Percentiles rank a stretch among this genome's conserved stretches.
Evolutionary conservation across 495 filamentous ascomycete species (phyloP).

Genomic region (Acidiella bohemica): DNA sequence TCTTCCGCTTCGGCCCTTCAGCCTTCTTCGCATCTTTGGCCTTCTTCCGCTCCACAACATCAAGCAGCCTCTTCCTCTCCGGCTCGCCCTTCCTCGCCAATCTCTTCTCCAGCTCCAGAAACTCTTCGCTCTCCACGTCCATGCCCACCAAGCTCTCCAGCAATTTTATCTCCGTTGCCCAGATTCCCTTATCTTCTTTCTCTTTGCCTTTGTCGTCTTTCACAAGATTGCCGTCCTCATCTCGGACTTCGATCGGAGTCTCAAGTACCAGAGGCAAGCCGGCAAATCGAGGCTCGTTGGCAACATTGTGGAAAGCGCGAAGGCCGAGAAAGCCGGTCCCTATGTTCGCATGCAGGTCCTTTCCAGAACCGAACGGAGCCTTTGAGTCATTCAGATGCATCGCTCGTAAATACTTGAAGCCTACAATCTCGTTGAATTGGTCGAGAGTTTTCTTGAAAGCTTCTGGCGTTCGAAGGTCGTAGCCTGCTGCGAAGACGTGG

Average conservation of each 20-base stretch:
- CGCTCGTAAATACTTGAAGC: conserved; percentile 64
- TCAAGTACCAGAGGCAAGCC: conserved; percentile 84
- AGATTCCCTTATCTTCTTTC: conserved; percentile 48
- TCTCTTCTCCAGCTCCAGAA: conserved; percentile 46
- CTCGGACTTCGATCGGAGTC: conserved; percentile 69
- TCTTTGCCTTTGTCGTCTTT: conserved; percentile 58
- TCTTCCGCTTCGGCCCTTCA: conserved; percentile 12
- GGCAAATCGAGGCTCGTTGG: conserved; percentile 69
- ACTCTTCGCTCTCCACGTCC: conserved; percentile 56
- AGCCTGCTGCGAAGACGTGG: conserved; percentile 85
- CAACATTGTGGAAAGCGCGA: conserved; percentile 75
- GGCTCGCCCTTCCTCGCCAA: conserved; percentile 52
- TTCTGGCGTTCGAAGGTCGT: conserved; percentile 66
- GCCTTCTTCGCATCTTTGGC: conserved; percentile 31
- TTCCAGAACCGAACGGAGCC: conserved; percentile 59
- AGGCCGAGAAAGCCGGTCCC: conserved; percentile 85
- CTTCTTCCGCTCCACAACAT: conserved; percentile 59
- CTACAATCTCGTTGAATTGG: conserved; percentile 69
- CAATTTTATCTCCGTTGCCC: conserved; percentile 37
- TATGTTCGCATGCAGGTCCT: conserved; percentile 88
- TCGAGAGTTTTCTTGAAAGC: conserved; percentile 59
- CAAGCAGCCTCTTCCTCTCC: conserved; percentile 61
- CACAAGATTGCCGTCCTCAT: conserved; percentile 38
- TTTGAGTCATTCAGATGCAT: conserved; percentile 92
- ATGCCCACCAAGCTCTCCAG: conserved; percentile 78